These are phyloP conservation scores for Fagus crenata DNA, from an alignment of 306 rosid genomes.

Conservation along the genomic window DNA sequence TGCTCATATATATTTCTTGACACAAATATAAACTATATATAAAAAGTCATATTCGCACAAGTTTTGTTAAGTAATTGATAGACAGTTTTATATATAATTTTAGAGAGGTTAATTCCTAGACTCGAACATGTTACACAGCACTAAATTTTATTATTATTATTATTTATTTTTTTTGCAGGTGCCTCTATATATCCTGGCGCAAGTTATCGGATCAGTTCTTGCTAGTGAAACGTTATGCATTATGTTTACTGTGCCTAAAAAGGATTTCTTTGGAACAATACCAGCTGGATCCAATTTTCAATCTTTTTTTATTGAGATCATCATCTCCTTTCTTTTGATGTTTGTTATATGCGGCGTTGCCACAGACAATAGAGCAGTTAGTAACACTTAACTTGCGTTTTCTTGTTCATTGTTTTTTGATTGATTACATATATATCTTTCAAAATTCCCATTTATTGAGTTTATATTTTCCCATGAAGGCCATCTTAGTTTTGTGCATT, in stretches of 20 bases:
- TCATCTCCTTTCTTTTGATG: constrained; percentile 60
- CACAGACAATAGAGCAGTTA: constrained; percentile 70
- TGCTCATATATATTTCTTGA: too few species aligned
- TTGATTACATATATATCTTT: not conserved
- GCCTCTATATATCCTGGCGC: constrained; percentile 55
- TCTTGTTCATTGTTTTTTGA: not conserved
- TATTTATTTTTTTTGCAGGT: constrained; percentile 33
- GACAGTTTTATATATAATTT: too few species aligned
- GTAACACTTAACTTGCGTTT: constrained; percentile 1
- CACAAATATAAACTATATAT: too few species aligned
- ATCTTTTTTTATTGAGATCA: constrained; percentile 52
- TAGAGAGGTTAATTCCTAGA: too few species aligned
- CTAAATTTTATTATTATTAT: too few species aligned
- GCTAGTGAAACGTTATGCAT: constrained; percentile 60
- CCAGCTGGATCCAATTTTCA: constrained; percentile 49
- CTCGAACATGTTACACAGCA: too few species aligned
- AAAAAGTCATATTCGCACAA: too few species aligned
- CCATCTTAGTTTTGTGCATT: constrained; percentile 27
- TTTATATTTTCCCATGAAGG: not conserved
- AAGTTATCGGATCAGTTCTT: constrained; percentile 50
- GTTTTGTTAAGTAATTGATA: too few species aligned
- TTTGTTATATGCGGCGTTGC: constrained; percentile 72
- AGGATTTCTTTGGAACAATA: constrained; percentile 48
- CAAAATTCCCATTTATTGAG: not conserved
- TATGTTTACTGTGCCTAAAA: constrained; percentile 33